phyloP scores from a whole-genome alignment of 2,329 filamentous ascomycete species.

The Trichoderma cornu-damae region DNA sequence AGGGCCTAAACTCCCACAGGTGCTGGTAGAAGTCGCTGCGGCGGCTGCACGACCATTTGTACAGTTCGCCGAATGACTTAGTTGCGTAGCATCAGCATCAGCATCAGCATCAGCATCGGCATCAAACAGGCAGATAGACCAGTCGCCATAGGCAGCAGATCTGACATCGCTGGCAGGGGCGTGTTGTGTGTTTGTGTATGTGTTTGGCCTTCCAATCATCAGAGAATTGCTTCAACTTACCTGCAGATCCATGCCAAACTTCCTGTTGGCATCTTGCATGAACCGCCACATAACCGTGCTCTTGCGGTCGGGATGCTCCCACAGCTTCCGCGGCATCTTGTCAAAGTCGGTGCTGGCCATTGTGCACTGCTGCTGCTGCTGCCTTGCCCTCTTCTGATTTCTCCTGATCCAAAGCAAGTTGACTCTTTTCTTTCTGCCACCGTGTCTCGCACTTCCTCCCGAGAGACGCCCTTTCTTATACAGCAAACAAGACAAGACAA shows the following conservation, averaged over 20 bases:
- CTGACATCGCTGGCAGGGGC: no score
- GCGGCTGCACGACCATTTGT: constrained; percentile 60
- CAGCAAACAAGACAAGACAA: background rate
- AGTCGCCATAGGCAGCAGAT: no score
- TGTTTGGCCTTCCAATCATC: no score
- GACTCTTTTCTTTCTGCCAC: no score
- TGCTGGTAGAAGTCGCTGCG: constrained; percentile 61
- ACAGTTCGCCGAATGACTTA: constrained; percentile 57
- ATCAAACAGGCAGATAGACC: no score
- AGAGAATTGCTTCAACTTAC: no score
- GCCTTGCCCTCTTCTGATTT: no score
- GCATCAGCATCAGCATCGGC: no score
- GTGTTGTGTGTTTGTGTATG: background rate
- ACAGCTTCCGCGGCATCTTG: constrained; percentile 55
- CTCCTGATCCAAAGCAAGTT: no score
- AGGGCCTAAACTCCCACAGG: constrained; percentile 53
- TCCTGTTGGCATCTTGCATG: constrained; percentile 59
- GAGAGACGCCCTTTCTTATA: no score
- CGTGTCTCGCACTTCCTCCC: no score
- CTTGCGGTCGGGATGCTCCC: constrained; percentile 59
- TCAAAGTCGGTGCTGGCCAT: constrained; percentile 29
- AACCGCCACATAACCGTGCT: constrained; percentile 62
- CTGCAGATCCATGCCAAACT: constrained; percentile 51
- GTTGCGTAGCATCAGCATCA: background rate
- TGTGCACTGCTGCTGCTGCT: no score